phyloP scores from a whole-genome alignment of 2,329 filamentous ascomycete species.

The Alternaria longipes region DNA sequence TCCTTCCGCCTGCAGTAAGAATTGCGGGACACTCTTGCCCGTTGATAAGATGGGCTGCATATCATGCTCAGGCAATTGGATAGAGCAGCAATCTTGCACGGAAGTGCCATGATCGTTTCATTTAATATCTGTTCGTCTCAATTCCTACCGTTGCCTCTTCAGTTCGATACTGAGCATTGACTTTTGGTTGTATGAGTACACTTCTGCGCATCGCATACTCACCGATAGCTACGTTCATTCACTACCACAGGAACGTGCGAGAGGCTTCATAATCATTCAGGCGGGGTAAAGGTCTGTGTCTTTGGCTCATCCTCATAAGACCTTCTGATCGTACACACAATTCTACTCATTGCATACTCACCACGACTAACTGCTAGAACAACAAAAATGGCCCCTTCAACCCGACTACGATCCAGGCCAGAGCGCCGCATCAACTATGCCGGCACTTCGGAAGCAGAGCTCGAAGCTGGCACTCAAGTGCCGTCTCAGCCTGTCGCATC shows the following conservation, averaged over 20 bases:
- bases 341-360: neutral
- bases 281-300: neutral
- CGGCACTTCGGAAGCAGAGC: neutral
- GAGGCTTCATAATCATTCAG: neutral
- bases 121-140: neutral
- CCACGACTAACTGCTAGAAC: neutral
- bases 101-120: neutral
- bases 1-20: neutral
- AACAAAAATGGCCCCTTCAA: slow-evolving; percentile 23
- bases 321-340: neutral
- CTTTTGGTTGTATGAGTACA: neutral
- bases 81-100: neutral
- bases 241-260: neutral
- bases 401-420: slow-evolving; percentile 13
- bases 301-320: neutral
- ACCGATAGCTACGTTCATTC: neutral
- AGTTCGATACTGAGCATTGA: neutral
- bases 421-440: slow-evolving; percentile 16
- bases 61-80: neutral
- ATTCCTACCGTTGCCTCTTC: neutral
- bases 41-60: neutral
- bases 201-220: neutral
- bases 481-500: neutral
- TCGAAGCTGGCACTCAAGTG: neutral
- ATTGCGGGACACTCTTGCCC: neutral